Evolutionary conservation across 169 alveolate genomes (phyloP).

Genomic region (Cryptosporidium sp.): DNA sequence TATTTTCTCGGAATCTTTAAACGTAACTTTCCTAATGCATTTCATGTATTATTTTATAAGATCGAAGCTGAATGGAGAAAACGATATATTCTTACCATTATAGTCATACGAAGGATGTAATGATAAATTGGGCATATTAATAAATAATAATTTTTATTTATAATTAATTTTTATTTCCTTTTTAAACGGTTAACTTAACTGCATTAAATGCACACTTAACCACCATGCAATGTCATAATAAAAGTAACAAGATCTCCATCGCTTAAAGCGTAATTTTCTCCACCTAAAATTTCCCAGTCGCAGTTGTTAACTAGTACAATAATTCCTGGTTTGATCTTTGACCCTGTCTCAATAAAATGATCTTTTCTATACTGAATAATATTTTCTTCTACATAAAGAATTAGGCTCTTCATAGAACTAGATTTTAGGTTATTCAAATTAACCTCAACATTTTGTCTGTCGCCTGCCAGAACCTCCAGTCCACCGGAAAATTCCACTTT

Average conservation of each 20-base stretch:
- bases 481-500: slow-evolving; percentile 71
- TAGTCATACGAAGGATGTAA: slow-evolving; percentile 1
- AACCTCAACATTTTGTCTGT: slow-evolving; percentile 16
- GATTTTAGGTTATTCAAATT: neutral
- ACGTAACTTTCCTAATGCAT: slow-evolving; percentile 76
- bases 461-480: slow-evolving; percentile 46
- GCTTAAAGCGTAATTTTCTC: slow-evolving; percentile 84
- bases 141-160: neutral
- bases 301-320: slow-evolving; percentile 93
- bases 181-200: neutral
- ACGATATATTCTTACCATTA: slow-evolving; percentile 77
- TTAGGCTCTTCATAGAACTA: slow-evolving; percentile 38
- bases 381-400: slow-evolving; percentile 34
- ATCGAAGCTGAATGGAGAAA: slow-evolving; percentile 76
- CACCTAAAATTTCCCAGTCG: slow-evolving; percentile 95
- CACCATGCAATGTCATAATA: slow-evolving; percentile 97
- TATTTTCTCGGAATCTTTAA: slow-evolving; percentile 77
- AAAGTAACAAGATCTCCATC: slow-evolving; percentile 88
- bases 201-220: slow-evolving; percentile 79
- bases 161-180: neutral
- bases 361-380: slow-evolving; percentile 52
- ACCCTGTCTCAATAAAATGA: slow-evolving; percentile 73
- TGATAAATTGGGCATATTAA: neutral
- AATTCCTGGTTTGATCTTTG: slow-evolving; percentile 90
- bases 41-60: slow-evolving; percentile 78